Percentiles rank a stretch among this genome's conserved stretches.
phyloP scores from a whole-genome alignment of 495 filamentous ascomycete species.

The Aspergillus olivimuriae region DNA sequence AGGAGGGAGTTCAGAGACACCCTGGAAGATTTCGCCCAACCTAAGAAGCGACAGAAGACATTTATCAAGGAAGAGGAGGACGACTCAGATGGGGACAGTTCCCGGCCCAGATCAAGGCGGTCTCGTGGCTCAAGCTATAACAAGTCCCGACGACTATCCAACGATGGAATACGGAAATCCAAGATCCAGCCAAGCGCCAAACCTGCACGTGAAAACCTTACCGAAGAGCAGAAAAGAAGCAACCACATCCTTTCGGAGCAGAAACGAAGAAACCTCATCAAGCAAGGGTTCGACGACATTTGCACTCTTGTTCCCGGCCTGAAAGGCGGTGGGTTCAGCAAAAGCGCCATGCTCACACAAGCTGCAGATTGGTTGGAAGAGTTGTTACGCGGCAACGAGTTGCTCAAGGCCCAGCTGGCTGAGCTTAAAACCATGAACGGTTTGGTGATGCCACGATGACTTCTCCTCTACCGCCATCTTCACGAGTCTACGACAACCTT shows the following conservation, averaged over 20 bases:
- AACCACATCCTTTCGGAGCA: slow-evolving; percentile 90
- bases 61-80: slow-evolving; percentile 31
- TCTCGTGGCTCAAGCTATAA: slow-evolving; percentile 33
- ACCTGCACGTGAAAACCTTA: slow-evolving; percentile 64
- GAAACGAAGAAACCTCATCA: slow-evolving; percentile 73
- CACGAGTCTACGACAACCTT: slow-evolving; percentile 20
- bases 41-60: slow-evolving; percentile 31
- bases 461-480: neutral
- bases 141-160: slow-evolving; percentile 27
- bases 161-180: slow-evolving; percentile 26
- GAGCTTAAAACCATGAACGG: slow-evolving; percentile 38
- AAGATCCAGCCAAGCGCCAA: slow-evolving; percentile 35
- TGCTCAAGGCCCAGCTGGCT: slow-evolving; percentile 39
- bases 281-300: slow-evolving; percentile 70
- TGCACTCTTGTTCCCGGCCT: slow-evolving; percentile 65
- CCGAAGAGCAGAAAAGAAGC: slow-evolving; percentile 74
- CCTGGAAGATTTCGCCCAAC: slow-evolving; percentile 22
- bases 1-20: slow-evolving; percentile 11
- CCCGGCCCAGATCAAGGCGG: slow-evolving; percentile 41
- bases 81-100: slow-evolving; percentile 36
- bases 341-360: slow-evolving; percentile 67
- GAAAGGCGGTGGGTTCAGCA: slow-evolving; percentile 64
- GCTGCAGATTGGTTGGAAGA: slow-evolving; percentile 69
- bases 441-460: slow-evolving; percentile 38
- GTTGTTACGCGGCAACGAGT: slow-evolving; percentile 59